Conservation (phyloP, 1,284 basidiomycete species). For the Ustilago loliicola region DNA sequence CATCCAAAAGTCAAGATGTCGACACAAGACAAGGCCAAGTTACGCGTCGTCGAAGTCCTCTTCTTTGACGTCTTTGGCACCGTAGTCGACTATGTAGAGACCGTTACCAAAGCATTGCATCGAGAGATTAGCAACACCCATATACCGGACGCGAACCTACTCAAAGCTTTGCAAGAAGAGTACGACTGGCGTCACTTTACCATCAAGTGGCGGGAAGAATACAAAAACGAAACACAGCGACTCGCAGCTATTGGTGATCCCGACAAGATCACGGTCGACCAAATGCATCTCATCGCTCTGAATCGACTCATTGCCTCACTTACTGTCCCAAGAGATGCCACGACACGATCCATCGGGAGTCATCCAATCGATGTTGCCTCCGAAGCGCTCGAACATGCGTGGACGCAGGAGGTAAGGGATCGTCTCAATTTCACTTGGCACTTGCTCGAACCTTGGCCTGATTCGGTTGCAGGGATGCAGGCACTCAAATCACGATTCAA, state of each 20-base stretch:
- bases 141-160: neutral
- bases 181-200: conserved; percentile 47
- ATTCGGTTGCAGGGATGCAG: conserved; percentile 22
- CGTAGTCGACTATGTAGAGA: conserved; percentile 42
- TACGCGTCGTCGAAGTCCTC: conserved; percentile 23
- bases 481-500: conserved; percentile 13
- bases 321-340: conserved; percentile 4
- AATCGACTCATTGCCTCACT: conserved; percentile 26
- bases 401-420: conserved; percentile 13
- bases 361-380: conserved; percentile 12
- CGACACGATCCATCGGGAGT: neutral
- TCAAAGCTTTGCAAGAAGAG: conserved; percentile 14
- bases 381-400: conserved; percentile 21
- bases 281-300: conserved; percentile 38
- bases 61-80: conserved; percentile 49
- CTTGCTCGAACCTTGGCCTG: conserved; percentile 36
- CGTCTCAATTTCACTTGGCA: conserved; percentile 43
- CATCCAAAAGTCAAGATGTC: neutral
- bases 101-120: conserved; percentile 31
- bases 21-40: neutral
- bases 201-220: conserved; percentile 29
- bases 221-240: conserved; percentile 28
- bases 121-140: conserved; percentile 13
- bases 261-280: conserved; percentile 38
- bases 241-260: conserved; percentile 34